These are phyloP conservation scores for Papiliotrema flavescens DNA, from an alignment of 1,284 basidiomycete genomes.

Conservation along the genomic window DNA sequence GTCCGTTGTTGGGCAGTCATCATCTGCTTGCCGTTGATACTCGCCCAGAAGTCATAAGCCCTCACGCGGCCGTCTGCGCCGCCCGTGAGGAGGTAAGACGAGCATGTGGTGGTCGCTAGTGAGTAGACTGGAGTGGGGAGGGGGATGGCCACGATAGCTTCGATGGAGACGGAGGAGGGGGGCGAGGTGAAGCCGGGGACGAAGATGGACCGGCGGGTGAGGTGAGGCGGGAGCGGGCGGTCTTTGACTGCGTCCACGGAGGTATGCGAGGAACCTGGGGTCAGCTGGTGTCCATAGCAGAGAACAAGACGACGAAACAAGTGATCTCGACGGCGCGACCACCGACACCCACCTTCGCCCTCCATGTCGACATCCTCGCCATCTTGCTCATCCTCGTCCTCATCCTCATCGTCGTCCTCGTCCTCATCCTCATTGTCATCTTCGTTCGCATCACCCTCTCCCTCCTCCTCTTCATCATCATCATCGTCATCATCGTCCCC, in stretches of 20 bases:
- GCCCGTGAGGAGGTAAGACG: constrained; percentile 83
- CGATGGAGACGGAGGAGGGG: constrained; percentile 71
- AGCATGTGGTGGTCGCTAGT: constrained; percentile 77
- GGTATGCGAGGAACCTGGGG: constrained; percentile 6
- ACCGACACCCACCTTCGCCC: constrained; percentile 16
- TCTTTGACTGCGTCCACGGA: constrained; percentile 2
- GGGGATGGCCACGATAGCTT: constrained; percentile 87
- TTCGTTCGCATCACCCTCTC: constrained; percentile 24
- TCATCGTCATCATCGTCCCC: constrained; percentile 26
- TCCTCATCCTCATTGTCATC: constrained; percentile 19
- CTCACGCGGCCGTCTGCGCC: constrained; percentile 92
- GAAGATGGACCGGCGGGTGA: constrained; percentile 35
- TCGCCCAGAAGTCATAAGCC: constrained; percentile 85
- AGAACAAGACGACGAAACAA: not conserved
- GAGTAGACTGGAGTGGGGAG: constrained; percentile 83
- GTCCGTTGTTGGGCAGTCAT: constrained; percentile 85
- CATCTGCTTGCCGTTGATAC: constrained; percentile 81
- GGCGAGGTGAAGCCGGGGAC: constrained; percentile 22
- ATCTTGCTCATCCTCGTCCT: constrained; percentile 21
- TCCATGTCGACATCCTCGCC: constrained; percentile 16
- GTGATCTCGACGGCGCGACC: not conserved
- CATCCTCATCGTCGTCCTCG: constrained; percentile 15
- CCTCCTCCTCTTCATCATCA: constrained; percentile 25
- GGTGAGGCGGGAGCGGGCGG: constrained; percentile 29
- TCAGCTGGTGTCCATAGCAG: not conserved